Base-by-base conservation (phyloP, 306 rosid genomes). In the Pterocarpus macrocarpus region DNA sequence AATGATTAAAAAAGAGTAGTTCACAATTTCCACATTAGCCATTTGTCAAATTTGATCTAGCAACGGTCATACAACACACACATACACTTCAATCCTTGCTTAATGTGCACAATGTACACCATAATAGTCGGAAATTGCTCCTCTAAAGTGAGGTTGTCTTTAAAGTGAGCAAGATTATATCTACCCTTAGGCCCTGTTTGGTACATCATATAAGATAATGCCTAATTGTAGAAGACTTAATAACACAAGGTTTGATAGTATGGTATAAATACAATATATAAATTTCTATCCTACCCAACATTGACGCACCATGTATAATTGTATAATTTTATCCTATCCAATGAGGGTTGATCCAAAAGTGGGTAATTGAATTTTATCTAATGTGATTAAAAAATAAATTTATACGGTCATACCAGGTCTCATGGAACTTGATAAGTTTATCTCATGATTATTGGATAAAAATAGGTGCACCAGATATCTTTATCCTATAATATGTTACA, bases 11-110 rank as follows among this genome's bases (percentile, higher is more conserved):
- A 0, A 35, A 78, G 56, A 64, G 15, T 50, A 17, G 10, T 45
- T 13, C 36, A 57, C 49, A 57, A 32, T 56, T 41, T 69, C 70
- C 50, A 44, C 68, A 34, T 79, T 9, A 11, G 36, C 82, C 17
- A 53, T 71, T 4, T 61, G n/a, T 33, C 55, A 44, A 56, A 49
- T 16, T 50, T 50, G 1, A 57, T 17, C 66, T 30, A 58, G 75
- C 68, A 14, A 17, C 12, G 59, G 73, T 65, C 39, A 36, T 77
- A 55, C 7, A 3, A 52, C 14, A 2, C 22, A 53, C 50, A 36
- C 36, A 57, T 16, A 5, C 3, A 45, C 11, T 32, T 15, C 0
- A 33, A 56, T 17, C 9, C 63, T 56, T 17, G 63, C 62, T 17
- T 7, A 17, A 16, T 16, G 33, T 16, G 62, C 62, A 56, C 28